phyloP scores from a whole-genome alignment of 208 protist genomes.

The Crithidia bombi region DNA sequence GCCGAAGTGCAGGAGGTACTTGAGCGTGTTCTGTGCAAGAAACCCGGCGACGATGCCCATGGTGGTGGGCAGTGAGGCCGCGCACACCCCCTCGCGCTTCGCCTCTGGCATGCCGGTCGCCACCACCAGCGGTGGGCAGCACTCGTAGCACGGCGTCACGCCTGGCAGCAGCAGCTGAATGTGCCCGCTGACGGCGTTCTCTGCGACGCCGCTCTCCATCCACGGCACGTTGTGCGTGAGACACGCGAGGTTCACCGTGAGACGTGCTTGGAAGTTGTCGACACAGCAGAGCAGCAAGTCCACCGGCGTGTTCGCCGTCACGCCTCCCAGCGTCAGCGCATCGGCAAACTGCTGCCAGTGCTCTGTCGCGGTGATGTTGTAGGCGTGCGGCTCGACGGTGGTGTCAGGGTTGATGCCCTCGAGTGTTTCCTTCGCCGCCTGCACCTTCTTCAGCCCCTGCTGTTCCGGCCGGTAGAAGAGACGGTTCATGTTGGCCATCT shows the following conservation, averaged over 20 bases:
- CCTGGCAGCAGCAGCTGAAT: conserved; percentile 96
- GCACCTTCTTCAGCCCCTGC: conserved; percentile 95
- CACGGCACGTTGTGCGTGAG: conserved; percentile 87
- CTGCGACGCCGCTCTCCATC: conserved; percentile 97
- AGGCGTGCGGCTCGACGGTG: conserved; percentile 87
- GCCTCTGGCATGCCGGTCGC: conserved; percentile 91
- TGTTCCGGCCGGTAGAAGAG: conserved; percentile 97
- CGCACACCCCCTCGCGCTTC: conserved; percentile 97
- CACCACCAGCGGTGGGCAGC: conserved; percentile 94
- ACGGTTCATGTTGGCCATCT: conserved; percentile 98
- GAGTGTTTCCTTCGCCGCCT: conserved; percentile 85
- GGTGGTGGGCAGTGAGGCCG: conserved; percentile 97
- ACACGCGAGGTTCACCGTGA: conserved; percentile 96
- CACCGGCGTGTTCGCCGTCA: conserved; percentile 54
- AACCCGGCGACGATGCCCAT: conserved; percentile 97
- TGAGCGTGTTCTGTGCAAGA: conserved; percentile 96
- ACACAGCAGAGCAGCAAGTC: conserved; percentile 96
- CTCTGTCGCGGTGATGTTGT: conserved; percentile 94
- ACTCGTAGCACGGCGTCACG: conserved; percentile 92
- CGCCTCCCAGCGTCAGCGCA: conserved; percentile 67
- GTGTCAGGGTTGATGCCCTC: conserved; percentile 97
- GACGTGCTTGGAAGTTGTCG: conserved; percentile 97
- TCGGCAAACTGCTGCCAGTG: conserved; percentile 90
- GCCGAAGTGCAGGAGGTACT: conserved; percentile 95
- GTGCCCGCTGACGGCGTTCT: conserved; percentile 98